Base-by-base conservation (phyloP, 2,329 filamentous ascomycete species). In the Ceratocystis cacaofunesta region DNA sequence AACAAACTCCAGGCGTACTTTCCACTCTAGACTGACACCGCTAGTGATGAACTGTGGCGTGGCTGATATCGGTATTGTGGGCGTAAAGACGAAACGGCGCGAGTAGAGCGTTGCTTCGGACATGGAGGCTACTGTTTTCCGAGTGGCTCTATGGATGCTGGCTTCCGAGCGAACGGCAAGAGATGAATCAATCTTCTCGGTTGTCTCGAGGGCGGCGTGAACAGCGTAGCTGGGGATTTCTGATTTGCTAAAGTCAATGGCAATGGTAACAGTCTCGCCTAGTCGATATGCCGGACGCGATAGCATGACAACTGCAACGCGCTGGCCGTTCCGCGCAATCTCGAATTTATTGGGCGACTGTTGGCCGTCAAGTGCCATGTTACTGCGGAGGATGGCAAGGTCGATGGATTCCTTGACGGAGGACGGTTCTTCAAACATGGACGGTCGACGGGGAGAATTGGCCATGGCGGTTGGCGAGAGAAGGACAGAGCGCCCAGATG, bases 1-100 rank as follows among this genome's bases (percentile, higher is more conserved):
- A 30, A 96, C 91, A 75, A 99, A 99, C 75, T 97, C 92, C 66
- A 99, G 85, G 1, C 90, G 80, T 43, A 99, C 78, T 73, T 88
- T 89, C 94, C 94, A 99, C 69, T 90, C 88, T 30, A 96, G 78
- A 69, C 84, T 88, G 3, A 99, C 84, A 1, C 92, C 92, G 68
- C 85, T 95, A 0, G 94, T 99, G 60, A 95, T 82, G 70, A 99
- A 95, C 69, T 94, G 91, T 0, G 94, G 94, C 0, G 92, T 96
- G 0, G 90, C 91, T 15, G 81, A 81, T 19, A 88, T 82, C 0
- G 94, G 94, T 61, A 99, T 91, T 0, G 89, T 88, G 0, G 91
- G 88, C 7, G 81, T 86, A 71, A 97, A 96, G 5, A 89, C 84
- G 25, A 92, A 80, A 62, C 90, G 82, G 6, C 88, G 82, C 1